These are phyloP conservation scores for Fusarium sp. DNA, from an alignment of 2,329 filamentous ascomycete genomes.

Conservation along the genomic window DNA sequence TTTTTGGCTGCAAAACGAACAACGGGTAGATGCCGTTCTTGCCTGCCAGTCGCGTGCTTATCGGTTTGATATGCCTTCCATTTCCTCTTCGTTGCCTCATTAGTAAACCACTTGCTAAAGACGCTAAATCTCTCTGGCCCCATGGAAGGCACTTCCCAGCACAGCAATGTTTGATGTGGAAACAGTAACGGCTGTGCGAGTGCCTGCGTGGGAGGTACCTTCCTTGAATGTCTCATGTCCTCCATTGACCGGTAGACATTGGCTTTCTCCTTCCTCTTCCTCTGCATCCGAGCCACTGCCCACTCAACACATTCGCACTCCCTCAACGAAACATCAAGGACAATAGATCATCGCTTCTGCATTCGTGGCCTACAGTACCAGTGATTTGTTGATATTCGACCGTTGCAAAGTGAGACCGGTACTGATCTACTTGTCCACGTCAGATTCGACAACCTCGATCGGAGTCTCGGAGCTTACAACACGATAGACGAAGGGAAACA, in stretches of 20 bases:
- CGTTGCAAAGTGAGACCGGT: background rate
- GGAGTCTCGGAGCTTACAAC: slow-evolving; percentile 1
- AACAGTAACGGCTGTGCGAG: background rate
- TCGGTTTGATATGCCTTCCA: slow-evolving; percentile 8
- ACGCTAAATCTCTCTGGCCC: background rate
- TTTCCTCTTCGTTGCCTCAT: slow-evolving; percentile 35
- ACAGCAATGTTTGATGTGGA: background rate
- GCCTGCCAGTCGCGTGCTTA: background rate
- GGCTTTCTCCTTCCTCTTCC: background rate
- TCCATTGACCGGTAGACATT: background rate
- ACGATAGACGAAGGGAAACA: slow-evolving; percentile 1
- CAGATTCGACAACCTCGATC: slow-evolving; percentile 13
- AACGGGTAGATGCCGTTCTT: background rate
- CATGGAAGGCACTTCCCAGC: background rate
- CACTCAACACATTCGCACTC: slow-evolving; percentile 31
- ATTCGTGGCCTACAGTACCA: background rate
- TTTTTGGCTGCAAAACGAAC: background rate
- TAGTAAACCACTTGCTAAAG: slow-evolving; percentile 6
- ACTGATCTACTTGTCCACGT: slow-evolving; percentile 20
- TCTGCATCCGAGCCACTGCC: background rate
- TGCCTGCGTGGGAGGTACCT: background rate
- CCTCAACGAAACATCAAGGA: slow-evolving; percentile 23
- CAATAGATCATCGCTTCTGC: slow-evolving; percentile 7
- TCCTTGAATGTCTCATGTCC: slow-evolving; percentile 11
- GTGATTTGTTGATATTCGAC: background rate